phyloP scores from a whole-genome alignment of 2,329 filamentous ascomycete genomes.

The Mariannaea sp. region DNA sequence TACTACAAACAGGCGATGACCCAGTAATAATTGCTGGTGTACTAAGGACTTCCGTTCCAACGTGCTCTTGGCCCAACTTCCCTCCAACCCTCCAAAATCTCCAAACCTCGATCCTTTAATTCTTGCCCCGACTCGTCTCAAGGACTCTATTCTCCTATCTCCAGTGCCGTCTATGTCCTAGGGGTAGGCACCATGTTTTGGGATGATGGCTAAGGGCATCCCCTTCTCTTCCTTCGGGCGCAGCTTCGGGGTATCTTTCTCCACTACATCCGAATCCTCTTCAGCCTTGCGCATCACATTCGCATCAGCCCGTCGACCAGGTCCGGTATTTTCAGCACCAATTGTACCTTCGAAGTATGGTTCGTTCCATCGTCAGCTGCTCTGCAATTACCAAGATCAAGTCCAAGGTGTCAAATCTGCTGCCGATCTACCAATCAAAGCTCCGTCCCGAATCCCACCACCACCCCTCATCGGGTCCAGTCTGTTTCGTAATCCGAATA shows the following conservation, averaged over 20 bases:
- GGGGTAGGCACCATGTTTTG: conserved; percentile 45
- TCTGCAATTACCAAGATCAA: conserved; percentile 12
- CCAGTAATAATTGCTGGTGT: conserved; percentile 16
- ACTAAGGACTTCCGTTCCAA: conserved; percentile 26
- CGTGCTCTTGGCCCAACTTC: conserved; percentile 17
- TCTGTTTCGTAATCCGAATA: conserved; percentile 12
- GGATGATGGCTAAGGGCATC: conserved; percentile 49
- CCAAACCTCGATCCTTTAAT: too few species aligned
- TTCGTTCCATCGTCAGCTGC: conserved; percentile 17
- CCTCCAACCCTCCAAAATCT: too few species aligned
- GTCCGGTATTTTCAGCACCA: conserved; percentile 16
- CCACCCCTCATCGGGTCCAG: conserved; percentile 9
- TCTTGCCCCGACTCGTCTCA: conserved; percentile 14
- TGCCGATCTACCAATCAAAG: conserved; percentile 1
- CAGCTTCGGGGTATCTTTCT: conserved; percentile 40
- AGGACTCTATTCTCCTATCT: conserved; percentile 19
- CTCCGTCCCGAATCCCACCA: conserved; percentile 8
- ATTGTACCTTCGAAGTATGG: conserved; percentile 13
- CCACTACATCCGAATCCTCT: conserved; percentile 34
- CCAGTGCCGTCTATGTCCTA: conserved; percentile 30
- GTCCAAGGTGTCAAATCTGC: background rate
- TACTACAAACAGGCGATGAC: conserved; percentile 15
- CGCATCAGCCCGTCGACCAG: conserved; percentile 20
- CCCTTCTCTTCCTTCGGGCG: conserved; percentile 45
- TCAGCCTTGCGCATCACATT: conserved; percentile 21